Base-by-base conservation (phyloP, 805 yeast species). In the Cephaloascus albidus region DNA sequence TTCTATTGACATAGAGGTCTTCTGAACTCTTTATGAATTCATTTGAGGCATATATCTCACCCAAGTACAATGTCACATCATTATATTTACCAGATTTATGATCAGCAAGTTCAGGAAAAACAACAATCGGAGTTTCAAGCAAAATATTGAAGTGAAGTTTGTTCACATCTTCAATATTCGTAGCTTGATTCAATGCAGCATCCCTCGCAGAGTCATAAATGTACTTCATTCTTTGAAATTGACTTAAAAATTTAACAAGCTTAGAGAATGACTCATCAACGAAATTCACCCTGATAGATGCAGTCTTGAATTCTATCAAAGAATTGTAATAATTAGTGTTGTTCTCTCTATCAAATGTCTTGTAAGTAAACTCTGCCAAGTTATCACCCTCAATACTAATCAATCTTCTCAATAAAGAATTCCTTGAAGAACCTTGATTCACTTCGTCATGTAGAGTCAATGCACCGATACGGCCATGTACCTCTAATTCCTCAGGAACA, bases 131-230 rank as follows among this genome's bases (percentile, higher is more conserved):
- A 1, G 97, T 86, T 38, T 76, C 72, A 14, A 93, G 68, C 15
- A 75, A 58, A 27, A 94, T 59, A 49, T 89, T 84, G 53, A 89
- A 73, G 45, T 79, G 78, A 60, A 88, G 78, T 46, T 69, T 73
- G 36, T 64, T 71, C 14, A 64, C 68, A 6, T 58, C 40, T 34
- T 73, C 72, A 34, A 80, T 67, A 45, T 77, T 78, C 35, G 66
- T 76, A 0, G 93, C 93, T 55, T 85, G 95, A 47, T 82, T 76
- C 47, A 87, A 74, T 0, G 97, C 96, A 10, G 88, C 85, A 50
- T 82, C 86, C 42, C 97, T 73, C 0, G 97, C 95, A 17, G 74
- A 65, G 51, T 93, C 98, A 57, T 85, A 94, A n/a, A 89, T 68
- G 3, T 74, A 76, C 57, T 93, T 93, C 95, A 90, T 86, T 48